Base-by-base conservation (phyloP, 495 filamentous ascomycete species). In the Penicillium bovifimosum region DNA sequence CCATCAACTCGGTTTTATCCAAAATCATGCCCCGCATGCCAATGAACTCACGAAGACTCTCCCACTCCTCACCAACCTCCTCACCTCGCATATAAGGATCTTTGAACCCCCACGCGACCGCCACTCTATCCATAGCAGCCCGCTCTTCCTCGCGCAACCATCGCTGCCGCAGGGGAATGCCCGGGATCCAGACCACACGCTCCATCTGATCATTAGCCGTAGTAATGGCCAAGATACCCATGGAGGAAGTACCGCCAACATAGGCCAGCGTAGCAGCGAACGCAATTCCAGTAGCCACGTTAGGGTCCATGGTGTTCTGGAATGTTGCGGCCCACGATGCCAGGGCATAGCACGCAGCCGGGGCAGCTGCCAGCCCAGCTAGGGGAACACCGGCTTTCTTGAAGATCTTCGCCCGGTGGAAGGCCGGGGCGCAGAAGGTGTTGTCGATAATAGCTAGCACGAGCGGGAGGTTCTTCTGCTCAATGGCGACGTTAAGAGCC, bases 121-220 rank as follows among this genome's bases (percentile, higher is more conserved):
- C 90, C 44, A 98, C 79, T 63, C 79, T 84, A 74, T 98, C 93
- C 52, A 91, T 67, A 8, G 92, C 88, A n/a, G 84, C 87, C 17
- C 93, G 79, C 71, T 98, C 93, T 43, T 96, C 90, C 71, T 98
- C 93, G 31, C 88, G 78, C 34, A 96, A 65, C 91, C 91, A 97
- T n/a, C 95, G 80, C 53, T 91, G 74, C 53, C 85, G 76, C 60
- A 98, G 70, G 20, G 88, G 87, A 20, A 86, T 84, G 2, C 93
- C 93, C 10, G 77, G 72, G 10, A 83, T 75, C 95, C 95, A 98
- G 4, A 85, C 87, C 28, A 97, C 88, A 4, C 93, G 82, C 50
- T 90, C 84, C 87, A 96, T 95, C 65, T 97, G 91, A 66, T 96
- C 90, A 71, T 96, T 96, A 16, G 81, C 73, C 13, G 91, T 96